phyloP scores from a whole-genome alignment of 1,139 yeast genomes.

The Zygosaccharomyces sapae region DNA sequence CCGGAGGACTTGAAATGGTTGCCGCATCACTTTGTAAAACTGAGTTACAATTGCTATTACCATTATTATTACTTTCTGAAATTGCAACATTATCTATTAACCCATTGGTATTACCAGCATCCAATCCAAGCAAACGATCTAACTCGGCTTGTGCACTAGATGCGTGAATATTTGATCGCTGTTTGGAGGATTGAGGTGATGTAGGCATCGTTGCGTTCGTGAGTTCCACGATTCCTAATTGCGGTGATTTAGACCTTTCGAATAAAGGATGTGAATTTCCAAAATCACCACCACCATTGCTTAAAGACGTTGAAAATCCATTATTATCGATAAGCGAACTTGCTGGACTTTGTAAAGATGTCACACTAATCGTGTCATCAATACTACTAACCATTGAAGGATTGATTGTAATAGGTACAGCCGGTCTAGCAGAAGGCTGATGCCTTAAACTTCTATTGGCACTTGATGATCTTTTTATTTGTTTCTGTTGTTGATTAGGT shows the following conservation, averaged over 20 bases:
- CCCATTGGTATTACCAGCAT: constrained; percentile 6
- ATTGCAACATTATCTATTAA: constrained; percentile 8
- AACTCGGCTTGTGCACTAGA: constrained; percentile 13
- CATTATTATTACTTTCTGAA: background rate
- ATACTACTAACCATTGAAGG: constrained; percentile 18
- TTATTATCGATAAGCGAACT: constrained; percentile 11
- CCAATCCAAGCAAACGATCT: constrained; percentile 12
- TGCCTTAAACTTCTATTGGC: constrained; percentile 28
- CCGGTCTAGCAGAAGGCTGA: constrained; percentile 6
- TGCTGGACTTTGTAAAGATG: constrained; percentile 18
- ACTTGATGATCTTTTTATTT: constrained; percentile 21
- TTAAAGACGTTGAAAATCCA: constrained; percentile 3
- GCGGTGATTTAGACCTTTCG: constrained; percentile 14
- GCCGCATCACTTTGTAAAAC: constrained; percentile 8
- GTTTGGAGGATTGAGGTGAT: constrained; percentile 3
- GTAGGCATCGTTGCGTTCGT: background rate
- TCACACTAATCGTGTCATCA: constrained; percentile 18
- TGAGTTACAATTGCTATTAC: constrained; percentile 10
- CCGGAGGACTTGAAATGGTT: constrained; percentile 2
- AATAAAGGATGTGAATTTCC: constrained; percentile 10
- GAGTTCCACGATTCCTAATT: constrained; percentile 7
- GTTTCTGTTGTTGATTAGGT: constrained; percentile 11
- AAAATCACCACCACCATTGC: constrained; percentile 9
- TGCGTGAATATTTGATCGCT: constrained; percentile 1
- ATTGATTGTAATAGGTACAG: constrained; percentile 15